phyloP scores from a whole-genome alignment of 2,329 filamentous ascomycete species.

The Pezicula rhizophila region DNA sequence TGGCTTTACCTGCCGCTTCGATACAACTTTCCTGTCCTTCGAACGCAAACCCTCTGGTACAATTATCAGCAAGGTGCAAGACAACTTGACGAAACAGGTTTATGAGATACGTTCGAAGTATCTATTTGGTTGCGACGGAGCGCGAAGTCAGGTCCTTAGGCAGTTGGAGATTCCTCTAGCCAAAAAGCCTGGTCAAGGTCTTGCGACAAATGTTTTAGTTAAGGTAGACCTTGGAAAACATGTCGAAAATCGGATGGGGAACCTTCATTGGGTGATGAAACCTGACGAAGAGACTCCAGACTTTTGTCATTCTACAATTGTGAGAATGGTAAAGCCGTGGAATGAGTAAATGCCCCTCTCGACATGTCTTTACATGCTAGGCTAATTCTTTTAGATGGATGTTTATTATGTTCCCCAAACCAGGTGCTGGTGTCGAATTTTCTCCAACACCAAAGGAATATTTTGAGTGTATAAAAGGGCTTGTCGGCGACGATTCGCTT shows the following conservation, averaged over 20 bases:
- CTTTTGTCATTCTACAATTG: conserved; percentile 44
- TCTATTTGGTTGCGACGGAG: conserved; percentile 54
- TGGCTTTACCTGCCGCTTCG: conserved; percentile 38
- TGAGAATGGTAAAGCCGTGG: conserved; percentile 59
- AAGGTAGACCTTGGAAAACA: conserved; percentile 42
- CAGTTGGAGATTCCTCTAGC: conserved; percentile 41
- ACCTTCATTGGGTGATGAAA: conserved; percentile 55
- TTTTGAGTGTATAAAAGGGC: conserved; percentile 36
- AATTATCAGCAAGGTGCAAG: conserved; percentile 29
- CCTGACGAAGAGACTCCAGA: conserved; percentile 45
- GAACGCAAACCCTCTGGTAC: conserved; percentile 12
- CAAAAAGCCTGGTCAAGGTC: conserved; percentile 37
- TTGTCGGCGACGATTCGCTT: conserved; percentile 50
- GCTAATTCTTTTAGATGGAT: conserved; percentile 38
- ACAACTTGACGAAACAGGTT: conserved; percentile 28
- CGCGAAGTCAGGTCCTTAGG: conserved; percentile 37
- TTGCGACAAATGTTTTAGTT: conserved; percentile 44
- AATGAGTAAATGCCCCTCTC: conserved; percentile 32
- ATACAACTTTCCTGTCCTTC: conserved; percentile 33
- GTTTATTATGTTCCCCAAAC: conserved; percentile 45
- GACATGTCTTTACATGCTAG: neutral
- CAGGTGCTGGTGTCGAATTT: conserved; percentile 30
- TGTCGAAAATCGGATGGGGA: conserved; percentile 44
- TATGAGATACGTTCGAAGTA: conserved; percentile 47
- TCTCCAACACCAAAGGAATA: conserved; percentile 43